Percentiles rank a stretch among this genome's conserved stretches.
Conservation (phyloP, 2,329 filamentous ascomycete species). For the Colletotrichum sp. region DNA sequence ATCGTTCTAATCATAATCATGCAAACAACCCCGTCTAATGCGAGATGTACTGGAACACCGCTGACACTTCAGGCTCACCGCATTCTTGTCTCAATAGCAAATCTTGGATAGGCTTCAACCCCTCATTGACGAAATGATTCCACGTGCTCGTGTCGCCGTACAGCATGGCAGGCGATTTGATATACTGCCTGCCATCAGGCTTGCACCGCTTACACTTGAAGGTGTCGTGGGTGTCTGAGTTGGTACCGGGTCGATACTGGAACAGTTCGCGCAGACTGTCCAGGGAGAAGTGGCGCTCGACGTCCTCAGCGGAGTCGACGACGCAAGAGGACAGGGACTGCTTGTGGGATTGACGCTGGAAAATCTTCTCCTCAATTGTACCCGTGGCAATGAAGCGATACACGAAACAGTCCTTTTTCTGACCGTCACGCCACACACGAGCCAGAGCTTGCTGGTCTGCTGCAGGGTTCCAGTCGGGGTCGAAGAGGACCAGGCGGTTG, state of each 20-base stretch:
- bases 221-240: conserved; percentile 94
- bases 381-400: conserved; percentile 99
- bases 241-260: conserved; percentile 84
- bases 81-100: conserved; percentile 86
- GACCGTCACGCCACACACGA: conserved; percentile 97
- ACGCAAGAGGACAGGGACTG: conserved; percentile 96
- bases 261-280: conserved; percentile 93
- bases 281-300: conserved; percentile 93
- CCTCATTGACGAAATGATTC: conserved; percentile 93
- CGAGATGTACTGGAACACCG: conserved; percentile 98
- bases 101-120: conserved; percentile 85
- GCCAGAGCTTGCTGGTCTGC: conserved; percentile 97
- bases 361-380: conserved; percentile 99
- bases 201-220: conserved; percentile 98
- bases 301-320: conserved; percentile 94
- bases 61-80: conserved; percentile 79
- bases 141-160: conserved; percentile 99
- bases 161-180: conserved; percentile 93
- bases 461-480: conserved; percentile 97
- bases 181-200: conserved; percentile 81
- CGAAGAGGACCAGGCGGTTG: conserved; percentile 93
- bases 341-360: conserved; percentile 97
- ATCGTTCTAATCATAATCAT: background rate
- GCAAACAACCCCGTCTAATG: conserved; percentile 52
- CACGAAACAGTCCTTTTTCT: conserved; percentile 99